phyloP scores from a whole-genome alignment of 2,329 filamentous ascomycete genomes.

The Verticillium klebahnii region DNA sequence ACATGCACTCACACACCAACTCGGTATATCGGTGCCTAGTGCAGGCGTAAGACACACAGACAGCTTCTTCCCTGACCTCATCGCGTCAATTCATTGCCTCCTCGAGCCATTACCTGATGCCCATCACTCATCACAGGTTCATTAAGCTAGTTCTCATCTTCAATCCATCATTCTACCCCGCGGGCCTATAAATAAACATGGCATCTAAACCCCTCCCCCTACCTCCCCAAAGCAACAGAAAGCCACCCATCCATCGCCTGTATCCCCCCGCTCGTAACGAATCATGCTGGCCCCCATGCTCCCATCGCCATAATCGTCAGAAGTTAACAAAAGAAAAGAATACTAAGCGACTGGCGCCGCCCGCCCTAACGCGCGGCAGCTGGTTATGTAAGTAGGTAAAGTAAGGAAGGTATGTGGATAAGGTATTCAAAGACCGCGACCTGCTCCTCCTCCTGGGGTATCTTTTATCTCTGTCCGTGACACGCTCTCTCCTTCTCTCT shows the following conservation, averaged over 20 bases:
- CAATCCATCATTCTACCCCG: not conserved
- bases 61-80: too few species aligned
- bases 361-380: not conserved
- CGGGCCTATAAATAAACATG: not conserved
- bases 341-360: not conserved
- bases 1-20: too few species aligned
- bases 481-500: conserved; percentile 3
- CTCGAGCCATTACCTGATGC: not conserved
- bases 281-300: not conserved
- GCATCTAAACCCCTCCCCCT: not conserved
- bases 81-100: too few species aligned
- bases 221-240: not conserved
- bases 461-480: conserved; percentile 1
- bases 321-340: not conserved
- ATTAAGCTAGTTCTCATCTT: not conserved
- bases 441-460: not conserved
- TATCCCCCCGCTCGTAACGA: not conserved
- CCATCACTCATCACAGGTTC: not conserved
- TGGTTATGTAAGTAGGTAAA: not conserved
- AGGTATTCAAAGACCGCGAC: not conserved
- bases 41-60: too few species aligned
- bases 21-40: too few species aligned
- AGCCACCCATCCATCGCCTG: not conserved
- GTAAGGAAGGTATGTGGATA: not conserved
- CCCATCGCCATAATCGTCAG: not conserved